Evolutionary conservation across 208 protist genomes (phyloP).

Genomic region (Phytomonas francai): DNA sequence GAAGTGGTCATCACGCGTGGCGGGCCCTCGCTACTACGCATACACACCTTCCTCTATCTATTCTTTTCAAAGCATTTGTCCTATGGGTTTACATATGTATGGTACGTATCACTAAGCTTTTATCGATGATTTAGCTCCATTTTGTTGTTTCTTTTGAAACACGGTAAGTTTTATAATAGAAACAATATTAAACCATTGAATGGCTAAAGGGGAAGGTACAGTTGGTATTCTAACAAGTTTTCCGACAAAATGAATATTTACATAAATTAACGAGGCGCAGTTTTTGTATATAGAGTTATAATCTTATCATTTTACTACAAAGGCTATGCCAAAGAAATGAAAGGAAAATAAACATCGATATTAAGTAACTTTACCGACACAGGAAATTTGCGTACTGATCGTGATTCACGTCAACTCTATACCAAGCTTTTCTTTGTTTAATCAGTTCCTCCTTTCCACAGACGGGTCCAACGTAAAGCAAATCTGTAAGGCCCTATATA

Average conservation of each 20-base stretch:
- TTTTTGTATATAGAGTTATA: neutral
- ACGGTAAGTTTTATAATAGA: neutral
- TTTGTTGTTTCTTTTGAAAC: neutral
- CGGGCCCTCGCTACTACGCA: no score
- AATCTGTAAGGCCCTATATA: neutral
- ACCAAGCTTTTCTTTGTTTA: no score
- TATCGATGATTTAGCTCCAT: neutral
- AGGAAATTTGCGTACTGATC: neutral
- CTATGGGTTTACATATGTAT: no score
- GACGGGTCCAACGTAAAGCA: no score
- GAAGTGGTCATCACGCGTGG: no score
- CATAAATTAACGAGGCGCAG: neutral
- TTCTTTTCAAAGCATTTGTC: no score
- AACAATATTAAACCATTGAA: neutral
- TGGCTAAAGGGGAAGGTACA: neutral
- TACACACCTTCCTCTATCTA: no score
- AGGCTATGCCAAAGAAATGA: conserved; percentile 2
- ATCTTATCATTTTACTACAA: neutral
- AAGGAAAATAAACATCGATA: neutral
- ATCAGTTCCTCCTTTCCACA: no score
- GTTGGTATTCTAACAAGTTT: neutral
- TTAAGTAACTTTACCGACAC: no score
- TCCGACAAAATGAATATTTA: neutral
- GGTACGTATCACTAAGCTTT: no score
- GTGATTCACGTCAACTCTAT: no score